Conservation (phyloP, 495 filamentous ascomycete species). For the Tricharina praecox region DNA sequence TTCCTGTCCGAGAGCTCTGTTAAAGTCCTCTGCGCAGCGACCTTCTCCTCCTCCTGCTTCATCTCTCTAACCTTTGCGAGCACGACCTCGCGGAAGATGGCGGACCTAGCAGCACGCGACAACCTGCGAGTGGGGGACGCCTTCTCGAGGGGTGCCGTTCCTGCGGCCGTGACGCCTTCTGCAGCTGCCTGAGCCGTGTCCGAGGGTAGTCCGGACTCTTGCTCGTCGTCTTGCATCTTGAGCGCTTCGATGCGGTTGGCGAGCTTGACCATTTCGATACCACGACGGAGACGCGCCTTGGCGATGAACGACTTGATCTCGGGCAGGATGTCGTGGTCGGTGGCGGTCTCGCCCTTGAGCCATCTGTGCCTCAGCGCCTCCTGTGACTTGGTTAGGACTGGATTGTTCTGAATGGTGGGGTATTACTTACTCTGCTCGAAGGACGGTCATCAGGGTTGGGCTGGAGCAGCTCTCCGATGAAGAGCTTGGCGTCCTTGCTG, state of each 20-base stretch:
- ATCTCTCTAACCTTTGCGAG: constrained; percentile 87
- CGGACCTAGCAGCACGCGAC: constrained; percentile 61
- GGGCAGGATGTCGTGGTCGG: constrained; percentile 88
- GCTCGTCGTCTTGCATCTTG: constrained; percentile 87
- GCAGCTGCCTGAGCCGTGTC: constrained; percentile 43
- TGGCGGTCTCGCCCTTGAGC: constrained; percentile 79
- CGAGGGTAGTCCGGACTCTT: constrained; percentile 50
- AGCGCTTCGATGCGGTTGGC: constrained; percentile 93
- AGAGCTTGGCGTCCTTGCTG: constrained; percentile 86
- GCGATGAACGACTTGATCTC: constrained; percentile 93
- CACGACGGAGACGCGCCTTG: constrained; percentile 71
- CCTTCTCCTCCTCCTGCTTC: constrained; percentile 67
- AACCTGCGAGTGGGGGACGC: constrained; percentile 45
- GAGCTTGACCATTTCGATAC: constrained; percentile 93
- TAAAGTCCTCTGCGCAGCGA: constrained; percentile 39
- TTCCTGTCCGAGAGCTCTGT: constrained; percentile 12
- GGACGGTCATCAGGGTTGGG: constrained; percentile 60
- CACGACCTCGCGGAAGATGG: constrained; percentile 95
- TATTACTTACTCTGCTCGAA: constrained; percentile 48
- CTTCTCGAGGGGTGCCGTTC: constrained; percentile 13
- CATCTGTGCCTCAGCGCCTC: constrained; percentile 71
- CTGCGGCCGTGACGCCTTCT: constrained; percentile 25
- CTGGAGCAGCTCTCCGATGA: constrained; percentile 70
- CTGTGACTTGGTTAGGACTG: constrained; percentile 26
- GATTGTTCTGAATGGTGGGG: not conserved